Percentiles rank a stretch among this genome's conserved stretches.
phyloP scores from a whole-genome alignment of 169 alveolate genomes.

The Eimeria tenella region DNA sequence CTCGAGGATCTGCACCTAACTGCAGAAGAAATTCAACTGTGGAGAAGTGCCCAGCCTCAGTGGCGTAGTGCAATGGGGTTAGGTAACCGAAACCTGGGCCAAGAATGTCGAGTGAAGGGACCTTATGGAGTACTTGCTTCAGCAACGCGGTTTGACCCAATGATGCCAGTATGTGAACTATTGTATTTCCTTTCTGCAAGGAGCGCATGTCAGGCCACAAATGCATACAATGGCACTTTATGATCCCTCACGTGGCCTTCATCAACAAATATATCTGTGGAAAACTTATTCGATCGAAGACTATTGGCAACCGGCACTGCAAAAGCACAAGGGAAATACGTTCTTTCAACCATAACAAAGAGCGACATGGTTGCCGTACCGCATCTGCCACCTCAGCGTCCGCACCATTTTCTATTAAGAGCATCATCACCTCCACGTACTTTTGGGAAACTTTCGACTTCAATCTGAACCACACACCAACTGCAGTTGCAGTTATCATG shows the following conservation, averaged over 20 bases:
- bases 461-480: conserved; percentile 36
- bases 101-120: conserved; percentile 68
- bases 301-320: too few species aligned
- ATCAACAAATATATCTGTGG: too few species aligned
- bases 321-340: too few species aligned
- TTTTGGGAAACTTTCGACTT: conserved; percentile 41
- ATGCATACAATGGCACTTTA: too few species aligned
- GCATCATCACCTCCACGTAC: conserved; percentile 60
- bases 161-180: conserved; percentile 68
- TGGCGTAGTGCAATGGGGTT: conserved; percentile 74
- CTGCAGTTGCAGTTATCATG: not conserved
- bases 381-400: conserved; percentile 55
- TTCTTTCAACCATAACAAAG: too few species aligned
- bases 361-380: conserved; percentile 2
- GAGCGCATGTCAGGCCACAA: not conserved
- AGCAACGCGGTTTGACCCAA: conserved; percentile 65
- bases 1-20: conserved; percentile 64
- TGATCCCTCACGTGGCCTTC: too few species aligned
- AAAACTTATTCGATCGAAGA: too few species aligned
- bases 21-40: conserved; percentile 66
- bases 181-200: conserved; percentile 75
- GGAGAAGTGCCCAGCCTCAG: conserved; percentile 75
- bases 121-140: conserved; percentile 4
- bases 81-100: conserved; percentile 78
- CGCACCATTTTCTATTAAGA: conserved; percentile 37